Conservation (phyloP, 495 filamentous ascomycete species). For the Daldinia decipiens region DNA sequence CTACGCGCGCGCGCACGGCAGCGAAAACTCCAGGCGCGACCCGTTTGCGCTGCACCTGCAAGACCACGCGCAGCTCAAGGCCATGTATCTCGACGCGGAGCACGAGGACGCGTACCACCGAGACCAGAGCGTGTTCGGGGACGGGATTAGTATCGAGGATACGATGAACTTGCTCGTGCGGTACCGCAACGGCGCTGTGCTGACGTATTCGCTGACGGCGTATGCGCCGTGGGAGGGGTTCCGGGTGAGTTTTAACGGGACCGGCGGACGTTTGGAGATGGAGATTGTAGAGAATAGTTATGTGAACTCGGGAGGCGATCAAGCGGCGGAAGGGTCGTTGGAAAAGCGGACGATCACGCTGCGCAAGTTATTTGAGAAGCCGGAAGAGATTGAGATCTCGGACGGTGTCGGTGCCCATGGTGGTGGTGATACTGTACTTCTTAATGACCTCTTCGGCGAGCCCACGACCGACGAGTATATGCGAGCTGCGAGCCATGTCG, state of each 20-base stretch:
- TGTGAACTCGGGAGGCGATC: constrained; percentile 59
- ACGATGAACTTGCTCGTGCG: constrained; percentile 68
- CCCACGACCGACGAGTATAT: constrained; percentile 55
- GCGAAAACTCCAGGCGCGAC: constrained; percentile 48
- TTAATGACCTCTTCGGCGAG: constrained; percentile 59
- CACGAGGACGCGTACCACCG: constrained; percentile 67
- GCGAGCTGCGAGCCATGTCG: constrained; percentile 60
- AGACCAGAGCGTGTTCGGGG: constrained; percentile 68
- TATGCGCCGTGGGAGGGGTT: constrained; percentile 63
- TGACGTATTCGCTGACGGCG: constrained; percentile 60
- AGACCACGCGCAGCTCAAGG: constrained; percentile 60
- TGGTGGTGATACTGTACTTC: constrained; percentile 57
- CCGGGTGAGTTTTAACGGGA: constrained; percentile 59
- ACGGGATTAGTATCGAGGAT: constrained; percentile 69
- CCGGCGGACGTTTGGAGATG: constrained; percentile 56
- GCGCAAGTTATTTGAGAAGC: constrained; percentile 57
- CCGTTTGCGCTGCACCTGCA: constrained; percentile 65
- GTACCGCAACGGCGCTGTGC: constrained; percentile 63
- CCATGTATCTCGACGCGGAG: constrained; percentile 67
- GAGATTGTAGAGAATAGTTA: constrained; percentile 63
- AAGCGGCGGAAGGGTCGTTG: constrained; percentile 55
- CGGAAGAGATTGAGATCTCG: constrained; percentile 55
- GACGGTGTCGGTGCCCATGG: constrained; percentile 56
- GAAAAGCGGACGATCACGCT: constrained; percentile 52
- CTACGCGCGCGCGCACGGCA: constrained; percentile 53